Conservation (phyloP, 1,284 basidiomycete species). For the Sanghuangporus sanghuang region DNA sequence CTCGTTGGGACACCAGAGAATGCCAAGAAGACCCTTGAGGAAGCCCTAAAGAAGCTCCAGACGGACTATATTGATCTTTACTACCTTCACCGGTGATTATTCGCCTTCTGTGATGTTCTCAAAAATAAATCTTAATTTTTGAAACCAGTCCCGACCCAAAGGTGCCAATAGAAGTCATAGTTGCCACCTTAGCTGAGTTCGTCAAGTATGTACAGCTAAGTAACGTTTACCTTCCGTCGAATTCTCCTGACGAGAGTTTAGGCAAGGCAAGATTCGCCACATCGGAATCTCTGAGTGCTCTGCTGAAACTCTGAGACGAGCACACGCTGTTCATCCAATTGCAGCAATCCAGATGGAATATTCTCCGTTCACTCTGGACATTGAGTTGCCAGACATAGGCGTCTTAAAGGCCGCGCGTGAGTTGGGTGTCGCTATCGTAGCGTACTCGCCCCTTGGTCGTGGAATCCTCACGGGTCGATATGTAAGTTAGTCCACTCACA, state of each 20-base stretch:
- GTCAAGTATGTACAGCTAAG: constrained; percentile 37
- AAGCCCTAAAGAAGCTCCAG: constrained; percentile 37
- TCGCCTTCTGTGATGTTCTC: not conserved
- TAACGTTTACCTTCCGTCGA: not conserved
- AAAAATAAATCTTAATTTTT: not conserved
- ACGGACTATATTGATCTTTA: constrained; percentile 42
- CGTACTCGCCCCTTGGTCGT: constrained; percentile 58
- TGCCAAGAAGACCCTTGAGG: constrained; percentile 30
- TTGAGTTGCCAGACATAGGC: constrained; percentile 43
- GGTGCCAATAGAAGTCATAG: constrained; percentile 46
- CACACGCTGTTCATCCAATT: constrained; percentile 56
- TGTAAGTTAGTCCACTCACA: constrained; percentile 26
- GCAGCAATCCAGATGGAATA: constrained; percentile 61
- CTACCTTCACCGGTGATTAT: constrained; percentile 36
- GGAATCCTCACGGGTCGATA: constrained; percentile 57
- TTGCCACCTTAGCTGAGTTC: constrained; percentile 47
- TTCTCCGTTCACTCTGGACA: constrained; percentile 53
- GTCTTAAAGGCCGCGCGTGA: constrained; percentile 46
- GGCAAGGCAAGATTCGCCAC: constrained; percentile 56
- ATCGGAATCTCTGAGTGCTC: constrained; percentile 61
- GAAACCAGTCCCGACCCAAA: constrained; percentile 34
- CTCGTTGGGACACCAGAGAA: constrained; percentile 32
- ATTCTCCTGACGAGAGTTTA: constrained; percentile 19
- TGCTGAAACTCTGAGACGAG: constrained; percentile 54
- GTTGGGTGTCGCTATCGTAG: constrained; percentile 48